A percentile compares a stretch with the other conserved stretches of the same genome.
These are phyloP conservation scores for Aspergillus sojae DNA, from an alignment of 2,329 filamentous ascomycete species.

Conservation along the genomic window DNA sequence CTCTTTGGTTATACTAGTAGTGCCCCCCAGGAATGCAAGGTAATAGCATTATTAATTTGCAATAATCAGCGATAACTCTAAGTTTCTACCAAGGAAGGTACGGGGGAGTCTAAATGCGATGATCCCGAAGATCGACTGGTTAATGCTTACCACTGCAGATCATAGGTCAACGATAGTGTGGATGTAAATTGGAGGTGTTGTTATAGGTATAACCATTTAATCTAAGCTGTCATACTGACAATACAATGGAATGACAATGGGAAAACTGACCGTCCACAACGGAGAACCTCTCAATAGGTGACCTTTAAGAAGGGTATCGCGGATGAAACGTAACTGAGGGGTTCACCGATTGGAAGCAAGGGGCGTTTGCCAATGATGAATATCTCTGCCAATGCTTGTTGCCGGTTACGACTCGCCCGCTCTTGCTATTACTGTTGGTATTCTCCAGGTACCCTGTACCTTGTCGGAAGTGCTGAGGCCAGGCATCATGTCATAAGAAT, in stretches of 20 bases:
- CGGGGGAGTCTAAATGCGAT: background rate
- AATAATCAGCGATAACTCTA: background rate
- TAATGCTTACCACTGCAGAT: background rate
- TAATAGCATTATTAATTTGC: background rate
- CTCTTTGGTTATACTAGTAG: background rate
- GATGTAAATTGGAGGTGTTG: background rate
- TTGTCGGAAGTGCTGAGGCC: background rate
- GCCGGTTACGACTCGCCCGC: background rate
- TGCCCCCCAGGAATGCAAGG: background rate
- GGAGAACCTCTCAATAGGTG: background rate
- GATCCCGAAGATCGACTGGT: background rate
- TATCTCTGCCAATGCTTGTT: background rate
- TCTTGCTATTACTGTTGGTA: background rate
- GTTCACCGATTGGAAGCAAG: constrained; percentile 17
- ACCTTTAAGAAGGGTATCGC: constrained; percentile 3
- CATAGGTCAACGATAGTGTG: background rate
- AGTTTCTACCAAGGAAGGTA: background rate
- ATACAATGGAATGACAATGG: background rate
- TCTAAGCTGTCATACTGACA: background rate
- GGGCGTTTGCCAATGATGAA: constrained; percentile 7
- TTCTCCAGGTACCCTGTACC: background rate
- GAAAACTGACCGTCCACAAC: background rate
- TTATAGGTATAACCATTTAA: background rate
- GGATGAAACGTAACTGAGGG: constrained; percentile 20
- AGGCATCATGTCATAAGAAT: background rate